A percentile compares a stretch with the other conserved stretches of the same genome.
Conservation (phyloP, 139 green algal species). For the Astrephomene gubernaculifera region DNA sequence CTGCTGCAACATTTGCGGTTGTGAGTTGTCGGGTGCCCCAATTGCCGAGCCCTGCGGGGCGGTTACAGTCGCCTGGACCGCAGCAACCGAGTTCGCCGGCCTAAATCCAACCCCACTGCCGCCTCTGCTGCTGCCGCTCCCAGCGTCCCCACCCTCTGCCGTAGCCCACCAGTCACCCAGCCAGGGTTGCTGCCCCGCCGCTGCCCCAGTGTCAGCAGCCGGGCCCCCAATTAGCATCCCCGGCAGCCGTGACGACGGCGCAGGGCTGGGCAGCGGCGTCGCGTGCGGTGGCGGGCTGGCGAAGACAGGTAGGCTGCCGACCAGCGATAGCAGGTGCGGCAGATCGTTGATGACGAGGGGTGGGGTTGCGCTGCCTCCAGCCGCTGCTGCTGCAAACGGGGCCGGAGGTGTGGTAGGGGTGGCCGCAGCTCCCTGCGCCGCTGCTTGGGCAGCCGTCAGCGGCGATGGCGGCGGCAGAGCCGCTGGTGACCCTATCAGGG, state of each 20-base stretch:
- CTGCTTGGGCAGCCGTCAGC: background rate
- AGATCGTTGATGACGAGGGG: conserved; percentile 23
- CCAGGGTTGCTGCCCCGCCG: too few relatives aligned
- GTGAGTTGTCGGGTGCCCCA: too few relatives aligned
- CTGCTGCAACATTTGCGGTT: background rate
- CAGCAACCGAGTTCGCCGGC: too few relatives aligned
- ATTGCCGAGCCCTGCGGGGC: background rate
- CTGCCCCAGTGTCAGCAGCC: too few relatives aligned
- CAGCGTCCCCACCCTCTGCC: too few relatives aligned
- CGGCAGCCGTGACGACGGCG: background rate
- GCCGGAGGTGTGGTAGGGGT: background rate
- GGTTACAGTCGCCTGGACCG: background rate
- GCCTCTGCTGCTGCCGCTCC: background rate
- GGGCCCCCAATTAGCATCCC: background rate
- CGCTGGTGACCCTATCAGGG: too few relatives aligned
- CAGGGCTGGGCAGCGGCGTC: background rate
- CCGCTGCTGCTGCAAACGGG: background rate
- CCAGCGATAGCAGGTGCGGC: background rate
- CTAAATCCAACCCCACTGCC: background rate
- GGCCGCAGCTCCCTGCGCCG: background rate
- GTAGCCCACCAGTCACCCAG: too few relatives aligned
- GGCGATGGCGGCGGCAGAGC: background rate
- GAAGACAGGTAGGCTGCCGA: background rate
- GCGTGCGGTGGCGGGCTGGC: background rate
- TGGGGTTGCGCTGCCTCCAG: background rate